A percentile compares a stretch with the other conserved stretches of the same genome.
phyloP scores from a whole-genome alignment of 2,329 filamentous ascomycete genomes.

The Colletotrichum cuscutae region DNA sequence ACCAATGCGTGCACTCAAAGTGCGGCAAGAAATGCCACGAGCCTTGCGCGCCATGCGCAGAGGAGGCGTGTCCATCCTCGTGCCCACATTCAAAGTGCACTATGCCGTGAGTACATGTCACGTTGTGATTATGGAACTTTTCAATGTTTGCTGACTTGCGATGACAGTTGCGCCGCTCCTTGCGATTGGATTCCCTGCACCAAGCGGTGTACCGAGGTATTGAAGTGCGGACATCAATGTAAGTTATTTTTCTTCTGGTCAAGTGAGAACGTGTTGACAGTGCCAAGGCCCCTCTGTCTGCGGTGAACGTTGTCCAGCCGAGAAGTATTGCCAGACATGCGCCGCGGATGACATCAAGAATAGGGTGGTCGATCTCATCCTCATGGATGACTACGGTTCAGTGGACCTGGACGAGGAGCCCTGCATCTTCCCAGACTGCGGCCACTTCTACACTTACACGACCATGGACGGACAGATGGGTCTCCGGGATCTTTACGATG shows the following conservation, averaged over 20 bases:
- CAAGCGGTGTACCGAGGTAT: conserved; percentile 61
- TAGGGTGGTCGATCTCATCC: conserved; percentile 65
- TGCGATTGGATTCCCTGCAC: conserved; percentile 76
- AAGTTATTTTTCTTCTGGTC: conserved; percentile 8
- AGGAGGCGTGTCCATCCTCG: conserved; percentile 60
- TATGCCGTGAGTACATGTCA: conserved; percentile 56
- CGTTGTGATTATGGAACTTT: neutral
- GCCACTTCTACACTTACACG: conserved; percentile 69
- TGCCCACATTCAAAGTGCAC: conserved; percentile 64
- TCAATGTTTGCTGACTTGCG: neutral
- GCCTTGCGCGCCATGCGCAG: conserved; percentile 70
- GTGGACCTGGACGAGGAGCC: conserved; percentile 69
- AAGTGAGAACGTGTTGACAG: conserved; percentile 6
- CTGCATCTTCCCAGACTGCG: conserved; percentile 70
- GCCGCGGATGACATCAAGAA: conserved; percentile 54
- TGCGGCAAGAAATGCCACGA: conserved; percentile 68
- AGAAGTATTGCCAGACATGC: conserved; percentile 67
- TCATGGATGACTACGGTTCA: conserved; percentile 64
- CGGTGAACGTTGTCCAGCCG: conserved; percentile 68
- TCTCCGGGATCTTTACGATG: conserved; percentile 60
- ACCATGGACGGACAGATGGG: conserved; percentile 71
- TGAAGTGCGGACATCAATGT: conserved; percentile 72
- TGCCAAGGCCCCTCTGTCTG: conserved; percentile 64
- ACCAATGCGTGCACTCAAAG: conserved; percentile 64
- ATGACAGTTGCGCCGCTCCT: conserved; percentile 63